Conservation (phyloP, 2,329 filamentous ascomycete species). For the Periconia digitata region DNA sequence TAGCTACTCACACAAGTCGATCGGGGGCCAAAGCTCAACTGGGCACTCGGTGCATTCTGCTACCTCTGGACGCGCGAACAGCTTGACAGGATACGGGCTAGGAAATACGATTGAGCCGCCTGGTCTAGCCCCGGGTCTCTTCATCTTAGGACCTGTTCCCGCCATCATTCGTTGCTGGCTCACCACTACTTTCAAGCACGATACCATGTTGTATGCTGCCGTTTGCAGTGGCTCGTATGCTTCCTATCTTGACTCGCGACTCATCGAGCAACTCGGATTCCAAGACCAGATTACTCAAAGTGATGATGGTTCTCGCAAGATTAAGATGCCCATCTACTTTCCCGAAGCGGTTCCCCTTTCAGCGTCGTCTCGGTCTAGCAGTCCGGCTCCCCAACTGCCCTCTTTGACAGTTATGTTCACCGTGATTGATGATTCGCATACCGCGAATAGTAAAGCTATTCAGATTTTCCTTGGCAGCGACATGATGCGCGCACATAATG, state of each 20-base stretch:
- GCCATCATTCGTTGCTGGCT: conserved; percentile 97
- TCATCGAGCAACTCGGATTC: conserved; percentile 75
- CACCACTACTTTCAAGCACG: conserved; percentile 85
- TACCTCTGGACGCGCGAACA: conserved; percentile 80
- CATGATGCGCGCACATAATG: conserved; percentile 79
- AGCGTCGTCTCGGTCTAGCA: conserved; percentile 70
- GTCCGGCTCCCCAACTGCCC: conserved; percentile 77
- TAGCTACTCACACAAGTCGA: conserved; percentile 90
- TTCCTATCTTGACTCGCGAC: conserved; percentile 75
- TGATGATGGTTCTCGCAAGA: conserved; percentile 65
- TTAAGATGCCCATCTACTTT: conserved; percentile 82
- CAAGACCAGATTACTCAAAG: conserved; percentile 66
- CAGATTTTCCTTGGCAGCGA: conserved; percentile 91
- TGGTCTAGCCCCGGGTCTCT: conserved; percentile 78
- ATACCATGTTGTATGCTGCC: conserved; percentile 85
- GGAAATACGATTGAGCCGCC: conserved; percentile 76
- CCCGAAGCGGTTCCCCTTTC: conserved; percentile 85
- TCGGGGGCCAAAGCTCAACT: conserved; percentile 92
- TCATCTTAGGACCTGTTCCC: conserved; percentile 84
- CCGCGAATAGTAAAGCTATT: conserved; percentile 62
- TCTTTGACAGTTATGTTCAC: conserved; percentile 79
- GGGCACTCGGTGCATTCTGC: conserved; percentile 79
- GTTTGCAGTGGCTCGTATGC: conserved; percentile 89
- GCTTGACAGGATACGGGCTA: conserved; percentile 65
- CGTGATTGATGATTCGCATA: conserved; percentile 61